Percentiles rank a stretch among this genome's conserved stretches.
Conservation (phyloP, 768 basidiomycete species). For the Pleurotus citrinopileatus region DNA sequence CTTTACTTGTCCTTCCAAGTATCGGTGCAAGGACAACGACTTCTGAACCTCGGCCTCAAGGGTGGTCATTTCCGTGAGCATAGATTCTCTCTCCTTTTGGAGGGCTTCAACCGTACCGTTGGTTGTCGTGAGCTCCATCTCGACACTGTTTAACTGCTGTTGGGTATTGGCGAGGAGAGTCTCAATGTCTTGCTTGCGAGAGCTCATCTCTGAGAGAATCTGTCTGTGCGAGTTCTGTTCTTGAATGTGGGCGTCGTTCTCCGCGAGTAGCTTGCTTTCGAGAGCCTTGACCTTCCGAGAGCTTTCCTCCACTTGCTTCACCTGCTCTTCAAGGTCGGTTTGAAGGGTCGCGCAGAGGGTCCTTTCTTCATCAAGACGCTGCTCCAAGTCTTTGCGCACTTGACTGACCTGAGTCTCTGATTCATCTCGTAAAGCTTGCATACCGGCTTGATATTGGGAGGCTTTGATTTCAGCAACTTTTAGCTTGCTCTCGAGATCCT, state of each 20-base stretch:
- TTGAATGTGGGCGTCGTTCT: constrained; percentile 28
- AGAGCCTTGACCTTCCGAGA: constrained; percentile 37
- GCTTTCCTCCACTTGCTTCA: constrained; percentile 33
- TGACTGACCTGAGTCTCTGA: background rate
- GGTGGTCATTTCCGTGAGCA: constrained; percentile 55
- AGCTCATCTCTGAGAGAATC: constrained; percentile 27
- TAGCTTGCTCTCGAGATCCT: background rate
- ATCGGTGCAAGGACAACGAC: constrained; percentile 54
- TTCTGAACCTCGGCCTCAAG: constrained; percentile 68
- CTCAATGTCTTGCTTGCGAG: constrained; percentile 27
- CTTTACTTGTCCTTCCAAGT: constrained; percentile 60
- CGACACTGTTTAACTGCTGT: constrained; percentile 31
- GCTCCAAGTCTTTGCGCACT: constrained; percentile 5
- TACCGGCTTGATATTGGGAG: background rate
- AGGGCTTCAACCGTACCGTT: constrained; percentile 30
- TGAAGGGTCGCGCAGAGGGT: constrained; percentile 22
- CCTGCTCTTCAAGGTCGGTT: constrained; percentile 31
- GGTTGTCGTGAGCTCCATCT: constrained; percentile 39
- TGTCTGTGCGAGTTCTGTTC: constrained; percentile 29
- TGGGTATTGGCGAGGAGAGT: constrained; percentile 31
- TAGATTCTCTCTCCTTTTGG: constrained; percentile 46
- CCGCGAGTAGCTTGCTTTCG: constrained; percentile 34
- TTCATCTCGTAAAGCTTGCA: background rate
- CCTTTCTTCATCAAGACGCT: constrained; percentile 29
- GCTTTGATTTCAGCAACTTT: background rate